Evolutionary conservation across 176 grass and related monocot species (phyloP), one percentile per base, ranked within the genome.

Genomic region (Saccharum spontaneum): DNA sequence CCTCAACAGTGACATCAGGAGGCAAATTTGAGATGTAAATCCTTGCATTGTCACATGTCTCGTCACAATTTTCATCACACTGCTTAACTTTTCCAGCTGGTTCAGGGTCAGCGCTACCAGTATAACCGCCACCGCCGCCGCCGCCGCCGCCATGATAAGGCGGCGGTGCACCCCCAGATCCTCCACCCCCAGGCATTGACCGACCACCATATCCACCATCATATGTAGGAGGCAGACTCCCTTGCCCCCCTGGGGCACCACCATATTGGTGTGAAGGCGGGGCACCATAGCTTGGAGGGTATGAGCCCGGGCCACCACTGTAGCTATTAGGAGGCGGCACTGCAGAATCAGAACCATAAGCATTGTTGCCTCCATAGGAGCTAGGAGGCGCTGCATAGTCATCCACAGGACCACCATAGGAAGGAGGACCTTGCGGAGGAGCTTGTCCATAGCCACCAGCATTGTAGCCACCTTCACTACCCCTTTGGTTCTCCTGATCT

Each of bases 21-120:
- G 97, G 97, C 79, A 99, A 92, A 72, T 99, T 99, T 54, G 97
- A 99, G 48, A 99, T 99, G 71, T 99, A 99, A 86, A 99, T 99
- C 82, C 97, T 99, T 45, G 97, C 50, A 18, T 97, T 99, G 55
- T 99, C 97, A 88, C 97, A 99, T 26, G 84, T 86, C 36, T 97
- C 97, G 54, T 86, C 92, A 82, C 94, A 99, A 85, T 90, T 94
- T 83, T 73, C 92, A 92, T 99, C 94, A 81, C 97, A 99, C 71
- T 99, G 97, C 76, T 97, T 99, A 87, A 97, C 84, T 75, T 95
- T 89, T 10, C 7, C 22, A 70, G 83, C 2, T 37, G 88, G 15
- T 71, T 90, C 93, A 63, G 68, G 57, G 57, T 84, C 44, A 70
- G 92, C 66, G 79, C 40, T 84, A 69, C 79, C 85, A 34, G 75